Percentiles rank a stretch among this genome's conserved stretches.
These are phyloP conservation scores for Yamadazyma diospyri DNA, from an alignment of 1,139 yeast species.

Conservation along the genomic window DNA sequence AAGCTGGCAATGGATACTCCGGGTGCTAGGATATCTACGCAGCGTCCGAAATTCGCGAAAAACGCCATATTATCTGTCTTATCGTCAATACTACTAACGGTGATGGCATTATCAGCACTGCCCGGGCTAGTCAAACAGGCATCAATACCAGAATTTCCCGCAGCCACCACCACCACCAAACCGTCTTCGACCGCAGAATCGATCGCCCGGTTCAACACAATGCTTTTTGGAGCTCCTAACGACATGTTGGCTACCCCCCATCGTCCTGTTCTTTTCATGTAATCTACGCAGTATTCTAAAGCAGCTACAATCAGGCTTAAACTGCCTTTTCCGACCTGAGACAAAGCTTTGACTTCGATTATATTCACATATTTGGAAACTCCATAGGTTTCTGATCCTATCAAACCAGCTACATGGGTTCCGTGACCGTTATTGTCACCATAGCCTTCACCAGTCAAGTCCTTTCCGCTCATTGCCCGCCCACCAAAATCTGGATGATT, in stretches of 20 bases:
- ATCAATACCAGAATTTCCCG: slow-evolving; percentile 75
- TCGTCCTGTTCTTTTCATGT: slow-evolving; percentile 37
- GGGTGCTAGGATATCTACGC: slow-evolving; percentile 81
- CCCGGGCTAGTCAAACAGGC: slow-evolving; percentile 85
- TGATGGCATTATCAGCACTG: slow-evolving; percentile 63
- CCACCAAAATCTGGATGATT: slow-evolving; percentile 66
- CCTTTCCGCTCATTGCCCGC: slow-evolving; percentile 56
- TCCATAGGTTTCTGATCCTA: slow-evolving; percentile 75
- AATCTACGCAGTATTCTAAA: slow-evolving; percentile 66
- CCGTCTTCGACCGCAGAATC: slow-evolving; percentile 70
- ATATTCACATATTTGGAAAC: slow-evolving; percentile 68
- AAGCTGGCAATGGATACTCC: slow-evolving; percentile 65
- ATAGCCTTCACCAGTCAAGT: slow-evolving; percentile 56
- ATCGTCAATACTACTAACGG: slow-evolving; percentile 88
- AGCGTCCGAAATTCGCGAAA: slow-evolving; percentile 84
- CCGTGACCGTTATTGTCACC: slow-evolving; percentile 75
- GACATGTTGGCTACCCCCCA: slow-evolving; percentile 78
- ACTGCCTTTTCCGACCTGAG: slow-evolving; percentile 60
- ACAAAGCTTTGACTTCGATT: slow-evolving; percentile 70
- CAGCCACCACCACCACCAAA: slow-evolving; percentile 78
- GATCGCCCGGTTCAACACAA: slow-evolving; percentile 67
- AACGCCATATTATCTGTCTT: slow-evolving; percentile 61
- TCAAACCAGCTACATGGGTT: slow-evolving; percentile 89
- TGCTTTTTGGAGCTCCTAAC: slow-evolving; percentile 66
- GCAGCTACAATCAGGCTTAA: slow-evolving; percentile 67